Conservation (phyloP, 129 eudicot genomes). For the Ambrosia trifida region DNA sequence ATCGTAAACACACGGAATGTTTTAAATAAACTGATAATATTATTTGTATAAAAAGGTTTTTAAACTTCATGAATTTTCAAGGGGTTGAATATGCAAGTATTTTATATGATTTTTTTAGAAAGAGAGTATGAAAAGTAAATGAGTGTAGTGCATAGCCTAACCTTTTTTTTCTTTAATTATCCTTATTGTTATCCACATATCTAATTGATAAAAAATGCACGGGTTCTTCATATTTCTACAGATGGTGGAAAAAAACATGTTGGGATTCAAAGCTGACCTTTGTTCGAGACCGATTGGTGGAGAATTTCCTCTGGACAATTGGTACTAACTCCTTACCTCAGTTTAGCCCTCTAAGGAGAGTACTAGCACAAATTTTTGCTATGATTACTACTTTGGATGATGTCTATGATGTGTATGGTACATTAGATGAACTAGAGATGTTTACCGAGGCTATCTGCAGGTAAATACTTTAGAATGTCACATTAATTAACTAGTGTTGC, state of each 20-base stretch:
- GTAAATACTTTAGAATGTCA: neutral
- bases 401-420: conserved; percentile 2
- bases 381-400: conserved; percentile 13
- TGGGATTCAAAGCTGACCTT: conserved; percentile 21
- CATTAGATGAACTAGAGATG: conserved; percentile 21
- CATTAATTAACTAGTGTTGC: neutral
- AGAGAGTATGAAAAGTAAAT: too few relatives aligned
- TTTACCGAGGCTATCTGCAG: conserved; percentile 29
- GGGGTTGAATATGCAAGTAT: too few relatives aligned
- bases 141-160: too few relatives aligned
- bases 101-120: too few relatives aligned
- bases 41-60: too few relatives aligned
- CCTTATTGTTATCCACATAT: too few relatives aligned
- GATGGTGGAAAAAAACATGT: conserved; percentile 35
- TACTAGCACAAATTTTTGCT: conserved; percentile 11
- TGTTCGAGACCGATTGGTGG: conserved; percentile 35
- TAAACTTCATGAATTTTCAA: too few relatives aligned
- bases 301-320: conserved; percentile 30
- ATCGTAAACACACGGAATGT: too few relatives aligned
- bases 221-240: conserved; percentile 7
- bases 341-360: conserved; percentile 20
- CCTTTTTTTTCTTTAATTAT: too few relatives aligned
- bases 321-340: conserved; percentile 25
- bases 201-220: too few relatives aligned
- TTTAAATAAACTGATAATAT: too few relatives aligned